Conservation (phyloP, 495 filamentous ascomycete species). For the Penicillium roqueforti region DNA sequence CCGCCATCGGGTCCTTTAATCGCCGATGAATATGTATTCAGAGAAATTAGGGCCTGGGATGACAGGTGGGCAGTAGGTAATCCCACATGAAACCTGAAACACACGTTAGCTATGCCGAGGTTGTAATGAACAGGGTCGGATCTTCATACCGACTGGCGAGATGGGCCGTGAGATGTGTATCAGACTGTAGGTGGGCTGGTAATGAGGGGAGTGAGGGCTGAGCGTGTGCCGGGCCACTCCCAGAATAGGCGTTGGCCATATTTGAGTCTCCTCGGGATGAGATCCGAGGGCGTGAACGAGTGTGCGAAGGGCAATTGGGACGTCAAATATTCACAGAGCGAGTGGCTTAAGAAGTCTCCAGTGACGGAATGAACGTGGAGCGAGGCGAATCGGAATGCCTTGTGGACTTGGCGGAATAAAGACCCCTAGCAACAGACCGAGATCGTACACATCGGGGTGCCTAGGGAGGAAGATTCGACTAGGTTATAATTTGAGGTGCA, state of each 20-base stretch:
- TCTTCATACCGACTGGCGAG: constrained; percentile 71
- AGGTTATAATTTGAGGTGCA: not conserved
- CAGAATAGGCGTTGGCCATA: constrained; percentile 38
- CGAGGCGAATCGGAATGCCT: constrained; percentile 29
- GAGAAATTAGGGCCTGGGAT: constrained; percentile 80
- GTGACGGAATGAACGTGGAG: constrained; percentile 23
- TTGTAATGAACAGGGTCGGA: not conserved
- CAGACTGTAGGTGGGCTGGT: constrained; percentile 88
- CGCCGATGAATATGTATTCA: constrained; percentile 91
- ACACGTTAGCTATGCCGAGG: constrained; percentile 15
- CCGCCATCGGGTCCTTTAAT: constrained; percentile 83
- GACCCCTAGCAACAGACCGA: constrained; percentile 19
- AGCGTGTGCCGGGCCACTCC: constrained; percentile 60
- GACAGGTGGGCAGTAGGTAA: constrained; percentile 83
- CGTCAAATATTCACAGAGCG: constrained; percentile 4
- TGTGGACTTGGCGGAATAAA: constrained; percentile 17
- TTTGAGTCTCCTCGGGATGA: constrained; percentile 22
- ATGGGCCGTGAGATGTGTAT: constrained; percentile 93
- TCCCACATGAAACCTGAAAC: constrained; percentile 70
- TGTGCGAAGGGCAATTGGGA: constrained; percentile 15
- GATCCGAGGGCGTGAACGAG: constrained; percentile 13
- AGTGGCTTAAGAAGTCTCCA: constrained; percentile 5
- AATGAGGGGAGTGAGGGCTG: constrained; percentile 85
- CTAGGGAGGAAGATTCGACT: not conserved
- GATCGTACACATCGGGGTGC: constrained; percentile 8